Base-by-base conservation (phyloP, 2,329 filamentous ascomycete species). In the Fusarium sp. region DNA sequence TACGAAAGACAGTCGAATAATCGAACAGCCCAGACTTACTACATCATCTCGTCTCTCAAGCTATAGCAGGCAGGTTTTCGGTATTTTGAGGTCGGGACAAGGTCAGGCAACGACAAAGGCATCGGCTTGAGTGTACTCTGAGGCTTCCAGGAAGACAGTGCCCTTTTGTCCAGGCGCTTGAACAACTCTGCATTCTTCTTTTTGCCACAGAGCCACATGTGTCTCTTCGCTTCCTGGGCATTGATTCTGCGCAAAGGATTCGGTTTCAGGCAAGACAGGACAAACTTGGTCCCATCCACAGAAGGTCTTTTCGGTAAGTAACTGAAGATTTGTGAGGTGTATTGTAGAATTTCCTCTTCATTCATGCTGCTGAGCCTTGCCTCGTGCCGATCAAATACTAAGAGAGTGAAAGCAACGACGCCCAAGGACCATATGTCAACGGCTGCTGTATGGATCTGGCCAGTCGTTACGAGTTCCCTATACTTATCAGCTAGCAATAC, bases 401-500 rank as follows among this genome's bases (percentile, higher is more conserved):
- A 58, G 30, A 82, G 69, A 23, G 79, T 77, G 2, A 86, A 60
- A 0, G 78, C 71, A 6, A 87, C 76, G 54, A 86, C 77, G 0
- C 85, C 85, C 16, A 87, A 71, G 6, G 84, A 82, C 85, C 85
- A 87, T 23, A 87, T 82, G 60, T 87, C 85, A 8, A 85, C 82
- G 52, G 56, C 79, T 16, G 65, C 72, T 53, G 73, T 85, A 75
- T 72, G 75, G 34, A 64, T 30, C 15, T 72, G 55, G 6, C 65
- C 61, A 8, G 44, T 65, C 20, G 47, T 41, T 16, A 44, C 44
- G 9, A 83, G 72, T 72, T 86, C 84, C 2, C 84, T 85, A n/a
- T 1, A 2, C 10, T 16, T 15, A 16, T 74, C 38, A 73, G 62
- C n/a, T 38, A 37, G 6, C 18, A 4, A 3, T 15, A 18, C 18